Base-by-base conservation (phyloP, 78 protist genomes). In the Dictyostelium purpureum region DNA sequence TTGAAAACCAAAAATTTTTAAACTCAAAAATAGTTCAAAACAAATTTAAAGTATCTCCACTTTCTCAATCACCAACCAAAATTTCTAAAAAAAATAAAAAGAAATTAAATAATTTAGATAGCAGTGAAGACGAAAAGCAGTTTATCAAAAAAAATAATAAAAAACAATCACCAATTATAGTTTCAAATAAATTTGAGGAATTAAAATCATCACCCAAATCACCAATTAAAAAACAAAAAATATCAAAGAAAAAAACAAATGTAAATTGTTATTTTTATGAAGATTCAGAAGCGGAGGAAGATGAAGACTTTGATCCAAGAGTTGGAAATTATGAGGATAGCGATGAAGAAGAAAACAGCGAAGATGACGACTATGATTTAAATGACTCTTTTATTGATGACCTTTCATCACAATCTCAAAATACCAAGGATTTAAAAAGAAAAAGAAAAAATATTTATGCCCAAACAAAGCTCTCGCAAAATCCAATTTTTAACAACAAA, bases 321-420 rank as follows among this genome's bases (percentile, higher is more conserved):
- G 24, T 19, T 35, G 21, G 24, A 37, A 54, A 54, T 43, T 63
- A 66, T 31, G 89, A 80, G 0, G 52, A 67, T 24, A 52, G 49
- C 1, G 77, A 79, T 37, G 89, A 66, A 1, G 71, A 66, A 0
- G 47, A 40, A 21, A 49, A 35, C 0, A 28, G 24, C 0, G 66
- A 47, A 0, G 19, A 35, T 18, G 89, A 66, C 28, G 28, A 67
- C 19, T 80, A 80, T 10, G 89, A 80, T 37, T 40, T 38, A 19
- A 45, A 80, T 14, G 89, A 80, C 19, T 80, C 89, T 18, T 80
- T 80, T 35, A 80, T 80, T 26, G 2, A 19, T 18, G 76, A 63
- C 0, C 40, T 31, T 2, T 21, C 43, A 4, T 47, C 57, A 16
- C 57, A 45, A 43, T 69, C 79, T 45, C 73, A 80, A 28, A 37